Base-by-base conservation (phyloP, 2,329 filamentous ascomycete genomes). In the Ophiocordyceps robertsii region DNA sequence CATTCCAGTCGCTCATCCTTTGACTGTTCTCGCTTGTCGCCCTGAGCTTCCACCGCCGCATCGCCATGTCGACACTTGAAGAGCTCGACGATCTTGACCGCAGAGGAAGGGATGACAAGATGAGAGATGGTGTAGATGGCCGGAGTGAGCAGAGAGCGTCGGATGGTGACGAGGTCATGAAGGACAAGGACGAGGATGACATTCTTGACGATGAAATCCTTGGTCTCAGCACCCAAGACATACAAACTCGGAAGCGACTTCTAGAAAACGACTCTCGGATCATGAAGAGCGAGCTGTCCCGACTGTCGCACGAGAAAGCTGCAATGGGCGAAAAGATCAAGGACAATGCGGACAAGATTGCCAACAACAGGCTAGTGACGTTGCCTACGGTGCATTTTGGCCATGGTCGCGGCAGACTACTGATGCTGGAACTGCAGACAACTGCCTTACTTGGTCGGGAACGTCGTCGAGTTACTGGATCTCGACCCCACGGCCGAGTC, bases 271-370 rank as follows among this genome's bases (percentile, higher is more conserved):
- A 98, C 66, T 84, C 92, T 57, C 78, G 92, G 56, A 96, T 98
- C 67, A 96, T 98, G 88, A 90, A 84, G 73, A 95, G 88, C 72
- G 92, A 98, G 66, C 88, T 80, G 56, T 89, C 95, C 61, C 82
- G 92, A 54, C 73, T 98, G 67, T 84, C 83, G 56, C 92, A 98
- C 57, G 92, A 98, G 68, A 95, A 95, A 69, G 80, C 83, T 40
- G 82, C 86, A 39, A 98, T 98, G 92, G 80, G 81, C 45, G 90
- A 96, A 65, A 96, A 95, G 73, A 96, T 98, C 65, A 96, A 95
- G 74, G 92, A 98, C 62, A 98, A 98, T 59, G 69, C 86, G 57
- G 93, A 98, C 54, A 98, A 98, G 77, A 98, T 98, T 57, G 89
- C 93, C 53, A 96, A 98, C 68, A 98, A 98, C 72, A 79, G 88